These are phyloP conservation scores for Chaetomiaceae sp. DNA, from an alignment of 2,329 filamentous ascomycete species.

Conservation along the genomic window DNA sequence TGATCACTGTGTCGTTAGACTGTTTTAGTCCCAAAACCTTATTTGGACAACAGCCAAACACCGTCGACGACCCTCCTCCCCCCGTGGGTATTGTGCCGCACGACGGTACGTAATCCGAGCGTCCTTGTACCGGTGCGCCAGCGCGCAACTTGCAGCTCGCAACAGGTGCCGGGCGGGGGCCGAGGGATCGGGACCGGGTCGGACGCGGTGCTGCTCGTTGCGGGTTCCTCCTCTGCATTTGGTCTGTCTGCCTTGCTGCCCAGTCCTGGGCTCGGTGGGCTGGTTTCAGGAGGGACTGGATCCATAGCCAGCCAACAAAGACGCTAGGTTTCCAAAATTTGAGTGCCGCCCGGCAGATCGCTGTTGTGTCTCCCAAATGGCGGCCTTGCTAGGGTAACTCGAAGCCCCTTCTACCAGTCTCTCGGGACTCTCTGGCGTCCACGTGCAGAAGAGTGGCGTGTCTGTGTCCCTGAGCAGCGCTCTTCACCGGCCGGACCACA, in stretches of 20 bases:
- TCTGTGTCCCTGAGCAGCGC: too few species aligned
- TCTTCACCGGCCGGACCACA: too few species aligned
- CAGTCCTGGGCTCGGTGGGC: neutral
- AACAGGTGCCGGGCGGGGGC: neutral
- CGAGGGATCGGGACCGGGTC: slow-evolving; percentile 9
- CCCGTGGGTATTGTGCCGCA: slow-evolving; percentile 1
- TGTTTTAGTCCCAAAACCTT: slow-evolving; percentile 26
- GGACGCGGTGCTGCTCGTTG: neutral
- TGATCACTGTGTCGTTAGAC: slow-evolving; percentile 19
- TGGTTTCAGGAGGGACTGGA: slow-evolving; percentile 1
- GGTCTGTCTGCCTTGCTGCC: neutral
- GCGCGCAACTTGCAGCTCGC: slow-evolving; percentile 6
- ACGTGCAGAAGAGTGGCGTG: neutral
- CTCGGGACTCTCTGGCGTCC: slow-evolving; percentile 10
- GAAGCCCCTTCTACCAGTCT: slow-evolving; percentile 15
- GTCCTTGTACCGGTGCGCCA: neutral
- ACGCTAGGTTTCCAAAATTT: neutral
- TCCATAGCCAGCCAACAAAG: neutral
- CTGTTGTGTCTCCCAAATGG: slow-evolving; percentile 17
- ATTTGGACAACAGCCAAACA: slow-evolving; percentile 24
- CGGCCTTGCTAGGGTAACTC: neutral
- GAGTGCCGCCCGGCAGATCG: slow-evolving; percentile 1
- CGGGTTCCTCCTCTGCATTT: neutral
- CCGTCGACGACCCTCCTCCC: neutral
- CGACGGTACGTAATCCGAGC: neutral